phyloP scores from a whole-genome alignment of 108 stramenopile genomes.

The Conticribra weissflogii region DNA sequence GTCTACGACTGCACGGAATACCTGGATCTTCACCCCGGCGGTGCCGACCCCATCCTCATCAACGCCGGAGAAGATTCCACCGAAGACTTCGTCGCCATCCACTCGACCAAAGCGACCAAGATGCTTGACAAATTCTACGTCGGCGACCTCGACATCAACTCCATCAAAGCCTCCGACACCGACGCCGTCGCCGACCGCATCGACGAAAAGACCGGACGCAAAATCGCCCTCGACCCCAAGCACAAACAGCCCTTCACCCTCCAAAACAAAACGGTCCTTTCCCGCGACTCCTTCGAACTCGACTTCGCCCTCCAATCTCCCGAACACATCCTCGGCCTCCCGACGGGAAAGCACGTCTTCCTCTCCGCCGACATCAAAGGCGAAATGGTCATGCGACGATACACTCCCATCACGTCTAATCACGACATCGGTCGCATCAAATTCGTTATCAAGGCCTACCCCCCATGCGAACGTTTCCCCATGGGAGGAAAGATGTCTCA shows the following conservation, averaged over 20 bases:
- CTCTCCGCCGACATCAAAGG: constrained; percentile 82
- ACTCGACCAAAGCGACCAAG: constrained; percentile 91
- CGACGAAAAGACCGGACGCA: constrained; percentile 55
- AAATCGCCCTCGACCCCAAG: constrained; percentile 84
- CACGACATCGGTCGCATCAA: constrained; percentile 94
- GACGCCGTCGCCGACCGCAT: constrained; percentile 45
- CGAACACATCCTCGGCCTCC: constrained; percentile 93
- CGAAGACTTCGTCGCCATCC: constrained; percentile 97
- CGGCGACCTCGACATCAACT: constrained; percentile 77
- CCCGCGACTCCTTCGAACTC: constrained; percentile 92
- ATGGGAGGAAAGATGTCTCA: constrained; percentile 96
- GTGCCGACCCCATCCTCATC: constrained; percentile 91
- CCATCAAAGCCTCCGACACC: constrained; percentile 48
- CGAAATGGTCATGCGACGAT: constrained; percentile 86
- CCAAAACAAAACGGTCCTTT: constrained; percentile 87
- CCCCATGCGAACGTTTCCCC: constrained; percentile 88
- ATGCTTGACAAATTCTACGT: constrained; percentile 94
- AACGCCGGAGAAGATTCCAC: constrained; percentile 95
- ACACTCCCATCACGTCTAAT: constrained; percentile 96
- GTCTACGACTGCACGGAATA: constrained; percentile 96
- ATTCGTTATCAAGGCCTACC: constrained; percentile 97
- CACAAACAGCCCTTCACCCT: constrained; percentile 86
- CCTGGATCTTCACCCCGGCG: constrained; percentile 95
- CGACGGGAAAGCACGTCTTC: constrained; percentile 97
- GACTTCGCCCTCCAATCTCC: constrained; percentile 92